Base-by-base conservation (phyloP, 2,329 filamentous ascomycete genomes). In the Microcyclosporella mali region DNA sequence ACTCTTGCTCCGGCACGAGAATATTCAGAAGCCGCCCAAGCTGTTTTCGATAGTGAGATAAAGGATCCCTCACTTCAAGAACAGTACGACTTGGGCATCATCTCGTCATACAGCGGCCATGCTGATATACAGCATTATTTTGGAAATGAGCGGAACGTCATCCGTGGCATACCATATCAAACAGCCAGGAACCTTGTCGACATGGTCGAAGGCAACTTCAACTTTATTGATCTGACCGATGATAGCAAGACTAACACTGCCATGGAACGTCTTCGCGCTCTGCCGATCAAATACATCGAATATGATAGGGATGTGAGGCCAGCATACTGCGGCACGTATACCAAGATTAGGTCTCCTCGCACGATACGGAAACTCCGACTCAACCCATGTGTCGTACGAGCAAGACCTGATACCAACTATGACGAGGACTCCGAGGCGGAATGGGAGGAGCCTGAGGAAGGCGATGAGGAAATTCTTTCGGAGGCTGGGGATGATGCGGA, bases 401-500 rank as follows among this genome's bases (percentile, higher is more conserved):
- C 70, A n/a, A 67, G 88, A 45, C 73, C 64, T 2, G 77, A 81
- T 4, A 73, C 85, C 3, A 74, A 87, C 55, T 94, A 94, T 60
- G 85, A 88, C 51, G 88, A 90, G 59, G 86, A 92, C 58, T 90
- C 85, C 2, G 86, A 94, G 62, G 85, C 46, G 61, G 87, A 92
- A 77, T 94, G 86, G 86, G 73, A 83, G 57, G 83, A 88, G 58
- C 81, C 84, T 27, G 59, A 61, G 29, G 68, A 88, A 75, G 70
- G 89, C 44, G 78, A 78, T 28, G 82, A 84, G 55, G 80, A 85
- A 45, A 64, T 84, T 2, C 68, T 75, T 37, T 78, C 77, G 2
- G 81, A 83, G 45, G 78, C 77, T 21, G 80, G 83, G 43, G 80
- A 84, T 4, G 75, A 79, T 38, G 78, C 82, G 8, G 83, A 84